phyloP scores from a whole-genome alignment of 305 asterid species.

The Rubia peregrina region DNA sequence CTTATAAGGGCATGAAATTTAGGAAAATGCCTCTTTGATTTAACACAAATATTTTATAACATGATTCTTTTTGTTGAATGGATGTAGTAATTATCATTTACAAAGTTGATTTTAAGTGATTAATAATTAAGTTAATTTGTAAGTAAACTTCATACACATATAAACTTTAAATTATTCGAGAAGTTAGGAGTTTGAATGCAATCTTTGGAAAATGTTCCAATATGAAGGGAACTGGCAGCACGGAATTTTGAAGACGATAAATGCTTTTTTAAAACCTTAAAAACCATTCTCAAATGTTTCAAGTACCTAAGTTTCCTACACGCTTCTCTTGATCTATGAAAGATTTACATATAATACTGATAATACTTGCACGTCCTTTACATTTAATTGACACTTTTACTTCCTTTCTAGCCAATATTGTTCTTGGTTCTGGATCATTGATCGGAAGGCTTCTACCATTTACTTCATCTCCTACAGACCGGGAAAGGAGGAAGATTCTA shows the following conservation, averaged over 20 bases:
- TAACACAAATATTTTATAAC: neutral
- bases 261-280: no score
- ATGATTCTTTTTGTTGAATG: neutral
- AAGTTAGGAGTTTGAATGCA: neutral
- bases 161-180: neutral
- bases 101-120: neutral
- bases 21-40: neutral
- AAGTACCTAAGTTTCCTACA: neutral
- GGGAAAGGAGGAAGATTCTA: slow-evolving; percentile 31
- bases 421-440: slow-evolving; percentile 69
- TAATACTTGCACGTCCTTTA: neutral
- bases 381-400: slow-evolving; percentile 10
- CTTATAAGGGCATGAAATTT: no score
- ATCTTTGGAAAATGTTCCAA: neutral
- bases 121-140: neutral
- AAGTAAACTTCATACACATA: neutral
- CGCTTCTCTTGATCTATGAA: neutral
- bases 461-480: slow-evolving; percentile 38
- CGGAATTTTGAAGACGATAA: neutral
- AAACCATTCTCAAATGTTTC: neutral
- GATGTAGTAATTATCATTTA: neutral
- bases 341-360: neutral
- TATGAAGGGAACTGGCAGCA: neutral
- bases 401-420: slow-evolving; percentile 41
- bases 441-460: slow-evolving; percentile 74